These are phyloP conservation scores for Ophiosphaerella korrae DNA, from an alignment of 2,329 filamentous ascomycete genomes.

Conservation along the genomic window DNA sequence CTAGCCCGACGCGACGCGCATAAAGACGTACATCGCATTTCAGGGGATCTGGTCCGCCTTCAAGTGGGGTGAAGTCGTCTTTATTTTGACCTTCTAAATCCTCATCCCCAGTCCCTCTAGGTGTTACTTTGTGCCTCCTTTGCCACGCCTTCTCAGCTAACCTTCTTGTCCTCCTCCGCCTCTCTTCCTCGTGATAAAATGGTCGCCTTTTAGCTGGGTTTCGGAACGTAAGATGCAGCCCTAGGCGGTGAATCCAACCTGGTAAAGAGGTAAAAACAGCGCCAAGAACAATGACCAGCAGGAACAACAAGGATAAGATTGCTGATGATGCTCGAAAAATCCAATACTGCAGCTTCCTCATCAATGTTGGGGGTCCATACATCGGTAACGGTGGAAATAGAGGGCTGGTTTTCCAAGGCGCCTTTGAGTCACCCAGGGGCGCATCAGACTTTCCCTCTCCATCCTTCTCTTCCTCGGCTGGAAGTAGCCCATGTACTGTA, in stretches of 20 bases:
- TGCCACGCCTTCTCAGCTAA: slow-evolving; percentile 68
- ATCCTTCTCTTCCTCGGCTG: slow-evolving; percentile 27
- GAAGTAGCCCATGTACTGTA: slow-evolving; percentile 45
- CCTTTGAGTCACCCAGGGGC: slow-evolving; percentile 52
- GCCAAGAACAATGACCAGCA: slow-evolving; percentile 75
- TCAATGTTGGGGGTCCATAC: slow-evolving; percentile 73
- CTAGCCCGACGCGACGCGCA: slow-evolving; percentile 82
- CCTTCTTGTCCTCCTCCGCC: slow-evolving; percentile 61
- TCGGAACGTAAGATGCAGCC: slow-evolving; percentile 61
- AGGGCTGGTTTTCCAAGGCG: slow-evolving; percentile 74
- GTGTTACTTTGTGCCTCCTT: slow-evolving; percentile 42
- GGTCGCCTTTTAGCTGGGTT: slow-evolving; percentile 66
- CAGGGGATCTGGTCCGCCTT: slow-evolving; percentile 80
- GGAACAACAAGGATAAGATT: slow-evolving; percentile 76
- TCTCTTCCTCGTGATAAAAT: slow-evolving; percentile 75
- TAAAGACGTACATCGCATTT: slow-evolving; percentile 84
- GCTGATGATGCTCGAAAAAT: slow-evolving; percentile 72
- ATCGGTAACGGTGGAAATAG: slow-evolving; percentile 83
- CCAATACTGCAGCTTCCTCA: slow-evolving; percentile 69
- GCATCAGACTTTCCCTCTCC: slow-evolving; percentile 53
- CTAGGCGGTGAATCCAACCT: slow-evolving; percentile 54
- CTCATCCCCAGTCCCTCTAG: slow-evolving; percentile 41
- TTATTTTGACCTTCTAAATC: slow-evolving; percentile 48
- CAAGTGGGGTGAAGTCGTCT: slow-evolving; percentile 72
- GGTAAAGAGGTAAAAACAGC: slow-evolving; percentile 72